Percentiles rank a stretch among this genome's conserved stretches.
These are phyloP conservation scores for Persicaria maculosa DNA, from an alignment of 148 eudicot genomes.

Conservation along the genomic window DNA sequence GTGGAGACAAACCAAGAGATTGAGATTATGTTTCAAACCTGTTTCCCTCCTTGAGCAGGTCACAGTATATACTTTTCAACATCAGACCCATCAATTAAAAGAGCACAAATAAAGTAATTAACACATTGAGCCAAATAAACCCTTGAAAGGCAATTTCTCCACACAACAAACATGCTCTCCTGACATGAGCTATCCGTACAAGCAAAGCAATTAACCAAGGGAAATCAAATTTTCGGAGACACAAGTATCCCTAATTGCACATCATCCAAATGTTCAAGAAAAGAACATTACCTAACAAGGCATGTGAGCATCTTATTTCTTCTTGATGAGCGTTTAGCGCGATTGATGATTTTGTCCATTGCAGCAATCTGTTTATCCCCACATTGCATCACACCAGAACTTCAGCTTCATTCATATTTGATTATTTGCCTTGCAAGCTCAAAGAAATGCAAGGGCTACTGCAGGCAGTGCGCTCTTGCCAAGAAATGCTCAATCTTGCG, in stretches of 20 bases:
- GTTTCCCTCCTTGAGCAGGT: neutral
- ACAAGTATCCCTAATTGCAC: neutral
- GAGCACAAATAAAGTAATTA: neutral
- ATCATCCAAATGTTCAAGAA: conserved; percentile 1
- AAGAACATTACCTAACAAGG: conserved; percentile 11
- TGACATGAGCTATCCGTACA: neutral
- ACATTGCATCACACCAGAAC: neutral
- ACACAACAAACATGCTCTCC: neutral
- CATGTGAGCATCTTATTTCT: neutral
- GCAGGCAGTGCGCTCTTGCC: conserved; percentile 36
- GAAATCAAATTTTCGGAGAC: neutral
- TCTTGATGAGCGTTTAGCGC: neutral
- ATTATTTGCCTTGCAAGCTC: neutral
- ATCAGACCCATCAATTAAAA: neutral
- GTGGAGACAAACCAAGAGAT: neutral
- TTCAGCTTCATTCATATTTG: neutral
- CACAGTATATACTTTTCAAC: neutral
- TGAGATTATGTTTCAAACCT: neutral
- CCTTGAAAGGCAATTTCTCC: neutral
- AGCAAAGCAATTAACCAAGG: conserved; percentile 2
- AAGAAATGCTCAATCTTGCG: conserved; percentile 37
- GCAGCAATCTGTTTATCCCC: conserved; percentile 1
- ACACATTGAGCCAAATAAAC: no score
- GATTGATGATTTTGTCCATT: neutral
- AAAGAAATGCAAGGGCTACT: conserved; percentile 52